Percentiles rank a stretch among this genome's conserved stretches.
These are phyloP conservation scores for Blakeslea trispora DNA, from an alignment of 371 early-diverging fungal species.

Conservation along the genomic window DNA sequence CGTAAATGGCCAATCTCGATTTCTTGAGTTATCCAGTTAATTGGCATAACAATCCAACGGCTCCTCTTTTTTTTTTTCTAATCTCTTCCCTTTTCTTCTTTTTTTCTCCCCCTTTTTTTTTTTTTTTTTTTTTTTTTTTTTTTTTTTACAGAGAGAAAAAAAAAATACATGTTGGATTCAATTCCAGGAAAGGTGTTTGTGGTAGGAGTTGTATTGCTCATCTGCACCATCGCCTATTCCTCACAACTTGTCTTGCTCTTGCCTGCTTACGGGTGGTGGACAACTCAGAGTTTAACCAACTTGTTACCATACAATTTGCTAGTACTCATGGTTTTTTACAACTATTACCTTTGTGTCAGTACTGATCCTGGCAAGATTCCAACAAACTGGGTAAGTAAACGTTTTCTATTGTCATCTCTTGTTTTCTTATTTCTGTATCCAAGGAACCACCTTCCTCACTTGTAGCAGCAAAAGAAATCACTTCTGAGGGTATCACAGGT, in stretches of 20 bases:
- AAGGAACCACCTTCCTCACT: conserved; percentile 46
- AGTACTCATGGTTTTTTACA: conserved; percentile 70
- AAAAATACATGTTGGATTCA: conserved; percentile 48
- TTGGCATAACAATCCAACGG: no score
- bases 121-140: conserved; percentile 5
- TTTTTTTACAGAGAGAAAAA: no score
- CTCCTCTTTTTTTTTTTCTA: no score
- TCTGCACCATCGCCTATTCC: conserved; percentile 45
- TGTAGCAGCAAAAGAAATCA: conserved; percentile 18
- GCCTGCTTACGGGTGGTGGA: conserved; percentile 38
- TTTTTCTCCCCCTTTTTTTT: background rate
- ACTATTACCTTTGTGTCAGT: conserved; percentile 78
- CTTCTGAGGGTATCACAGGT: conserved; percentile 34
- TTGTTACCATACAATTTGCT: conserved; percentile 66
- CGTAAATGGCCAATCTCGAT: no score
- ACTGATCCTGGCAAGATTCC: conserved; percentile 88
- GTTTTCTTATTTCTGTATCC: background rate
- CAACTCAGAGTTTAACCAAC: background rate
- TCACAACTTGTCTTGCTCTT: conserved; percentile 43
- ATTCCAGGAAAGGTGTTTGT: conserved; percentile 50
- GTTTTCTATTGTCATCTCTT: background rate
- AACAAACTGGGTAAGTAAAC: conserved; percentile 62
- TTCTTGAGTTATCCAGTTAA: no score
- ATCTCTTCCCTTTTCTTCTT: no score
- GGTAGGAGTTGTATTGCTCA: conserved; percentile 38